These are phyloP conservation scores for Furcasterigmium sp. DNA, from an alignment of 2,329 filamentous ascomycete species.

Conservation along the genomic window DNA sequence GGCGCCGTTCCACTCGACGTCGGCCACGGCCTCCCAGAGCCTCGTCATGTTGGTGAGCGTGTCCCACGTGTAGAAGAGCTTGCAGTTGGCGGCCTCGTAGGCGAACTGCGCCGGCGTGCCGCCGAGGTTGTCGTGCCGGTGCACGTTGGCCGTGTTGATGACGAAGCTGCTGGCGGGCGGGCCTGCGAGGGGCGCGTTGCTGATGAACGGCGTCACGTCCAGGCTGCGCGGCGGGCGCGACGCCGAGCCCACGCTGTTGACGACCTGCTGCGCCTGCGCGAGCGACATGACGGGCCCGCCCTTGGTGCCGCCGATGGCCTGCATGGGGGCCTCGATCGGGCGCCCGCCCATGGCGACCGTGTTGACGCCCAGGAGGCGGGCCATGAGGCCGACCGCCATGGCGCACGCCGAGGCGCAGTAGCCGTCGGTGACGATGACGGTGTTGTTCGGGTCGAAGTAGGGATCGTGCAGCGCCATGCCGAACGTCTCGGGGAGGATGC, in stretches of 20 bases:
- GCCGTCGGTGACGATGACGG: conserved; percentile 17
- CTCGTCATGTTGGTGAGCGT: conserved; percentile 45
- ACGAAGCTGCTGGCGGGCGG: background rate
- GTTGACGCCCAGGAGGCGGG: conserved; percentile 43
- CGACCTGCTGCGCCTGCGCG: background rate
- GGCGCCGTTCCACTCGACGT: conserved; percentile 11
- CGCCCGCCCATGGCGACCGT: conserved; percentile 56
- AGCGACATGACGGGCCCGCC: conserved; percentile 36
- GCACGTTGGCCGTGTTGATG: conserved; percentile 16
- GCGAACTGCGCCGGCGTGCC: conserved; percentile 50
- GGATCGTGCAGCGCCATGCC: background rate
- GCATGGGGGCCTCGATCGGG: conserved; percentile 47
- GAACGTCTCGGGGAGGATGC: background rate
- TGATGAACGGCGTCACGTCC: conserved; percentile 6
- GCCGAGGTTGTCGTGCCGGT: conserved; percentile 12
- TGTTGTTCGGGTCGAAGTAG: conserved; percentile 25
- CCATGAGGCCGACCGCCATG: conserved; percentile 35
- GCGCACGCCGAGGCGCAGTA: conserved; percentile 16
- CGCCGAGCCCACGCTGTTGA: conserved; percentile 1
- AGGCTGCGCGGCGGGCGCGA: conserved; percentile 1
- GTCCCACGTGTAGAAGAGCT: conserved; percentile 51
- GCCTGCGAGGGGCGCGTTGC: conserved; percentile 5
- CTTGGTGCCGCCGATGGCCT: conserved; percentile 61
- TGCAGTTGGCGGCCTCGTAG: conserved; percentile 55
- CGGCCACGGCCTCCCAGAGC: conserved; percentile 45